Evolutionary conservation across 2,329 filamentous ascomycete species (phyloP).

Genomic region (Ceratocystis alfenasii): DNA sequence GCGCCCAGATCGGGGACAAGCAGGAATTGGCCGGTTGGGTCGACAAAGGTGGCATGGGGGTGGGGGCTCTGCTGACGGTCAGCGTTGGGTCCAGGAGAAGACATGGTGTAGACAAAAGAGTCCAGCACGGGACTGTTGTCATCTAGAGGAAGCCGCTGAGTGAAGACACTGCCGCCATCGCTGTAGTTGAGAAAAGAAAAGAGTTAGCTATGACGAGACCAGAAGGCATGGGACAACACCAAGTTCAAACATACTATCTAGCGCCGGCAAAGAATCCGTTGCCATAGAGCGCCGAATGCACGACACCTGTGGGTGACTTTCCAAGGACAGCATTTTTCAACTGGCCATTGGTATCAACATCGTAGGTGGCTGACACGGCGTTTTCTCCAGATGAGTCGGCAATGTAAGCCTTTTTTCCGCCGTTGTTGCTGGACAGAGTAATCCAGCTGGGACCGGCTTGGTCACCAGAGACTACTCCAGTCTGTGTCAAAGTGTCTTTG

Average conservation of each 20-base stretch:
- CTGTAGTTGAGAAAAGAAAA: conserved; percentile 25
- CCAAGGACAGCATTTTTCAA: conserved; percentile 26
- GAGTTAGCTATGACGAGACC: neutral
- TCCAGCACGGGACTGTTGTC: conserved; percentile 28
- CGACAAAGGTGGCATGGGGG: conserved; percentile 41
- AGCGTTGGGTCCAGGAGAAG: conserved; percentile 33
- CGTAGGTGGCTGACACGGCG: conserved; percentile 25
- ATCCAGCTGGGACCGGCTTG: conserved; percentile 23
- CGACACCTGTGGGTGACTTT: conserved; percentile 30
- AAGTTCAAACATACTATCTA: conserved; percentile 32
- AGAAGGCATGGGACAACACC: neutral
- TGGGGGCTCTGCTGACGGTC: conserved; percentile 44
- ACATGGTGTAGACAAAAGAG: conserved; percentile 34
- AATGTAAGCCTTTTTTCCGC: conserved; percentile 22
- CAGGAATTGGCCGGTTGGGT: conserved; percentile 39
- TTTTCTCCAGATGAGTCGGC: conserved; percentile 28
- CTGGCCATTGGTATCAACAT: conserved; percentile 28
- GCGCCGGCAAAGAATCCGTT: conserved; percentile 34
- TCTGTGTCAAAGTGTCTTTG: conserved; percentile 19
- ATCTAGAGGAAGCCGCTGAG: conserved; percentile 33
- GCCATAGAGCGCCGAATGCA: conserved; percentile 34
- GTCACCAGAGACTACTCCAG: conserved; percentile 22
- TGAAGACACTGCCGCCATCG: conserved; percentile 34
- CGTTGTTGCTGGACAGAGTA: conserved; percentile 21
- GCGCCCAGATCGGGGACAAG: conserved; percentile 43